These are phyloP conservation scores for Emmonsiellopsis sp. DNA, from an alignment of 2,329 filamentous ascomycete species.

Conservation along the genomic window DNA sequence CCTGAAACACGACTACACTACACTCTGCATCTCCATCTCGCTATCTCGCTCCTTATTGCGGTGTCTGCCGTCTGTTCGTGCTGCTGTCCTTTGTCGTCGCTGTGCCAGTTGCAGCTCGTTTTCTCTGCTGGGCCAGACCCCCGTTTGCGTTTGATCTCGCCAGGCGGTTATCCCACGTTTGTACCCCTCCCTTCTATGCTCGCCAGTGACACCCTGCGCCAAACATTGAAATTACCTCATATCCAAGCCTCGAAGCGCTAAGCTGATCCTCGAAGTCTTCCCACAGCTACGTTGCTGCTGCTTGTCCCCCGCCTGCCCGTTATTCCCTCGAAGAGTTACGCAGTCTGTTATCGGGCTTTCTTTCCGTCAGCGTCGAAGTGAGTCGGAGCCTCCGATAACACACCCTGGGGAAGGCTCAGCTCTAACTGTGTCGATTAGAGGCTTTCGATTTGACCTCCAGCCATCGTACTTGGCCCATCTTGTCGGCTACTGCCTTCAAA, in stretches of 20 bases:
- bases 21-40: not conserved
- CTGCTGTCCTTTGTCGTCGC: not conserved
- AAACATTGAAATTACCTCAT: not conserved
- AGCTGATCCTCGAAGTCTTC: not conserved
- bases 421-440: no score
- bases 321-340: not conserved
- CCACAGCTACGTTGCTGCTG: not conserved
- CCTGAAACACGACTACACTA: slow-evolving; percentile 4
- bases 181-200: not conserved
- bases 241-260: not conserved
- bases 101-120: not conserved
- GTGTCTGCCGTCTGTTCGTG: not conserved
- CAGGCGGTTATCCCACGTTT: not conserved
- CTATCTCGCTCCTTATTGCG: not conserved
- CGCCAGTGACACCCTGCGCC: not conserved
- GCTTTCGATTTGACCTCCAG: no score
- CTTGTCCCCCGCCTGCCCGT: not conserved
- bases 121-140: not conserved
- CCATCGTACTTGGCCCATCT: not conserved
- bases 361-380: no score
- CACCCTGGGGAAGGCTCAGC: no score
- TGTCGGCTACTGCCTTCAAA: not conserved
- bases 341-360: no score
- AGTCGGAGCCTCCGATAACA: no score
- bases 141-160: not conserved